phyloP scores from a whole-genome alignment of 495 filamentous ascomycete species.

The Neurospora sp. region DNA sequence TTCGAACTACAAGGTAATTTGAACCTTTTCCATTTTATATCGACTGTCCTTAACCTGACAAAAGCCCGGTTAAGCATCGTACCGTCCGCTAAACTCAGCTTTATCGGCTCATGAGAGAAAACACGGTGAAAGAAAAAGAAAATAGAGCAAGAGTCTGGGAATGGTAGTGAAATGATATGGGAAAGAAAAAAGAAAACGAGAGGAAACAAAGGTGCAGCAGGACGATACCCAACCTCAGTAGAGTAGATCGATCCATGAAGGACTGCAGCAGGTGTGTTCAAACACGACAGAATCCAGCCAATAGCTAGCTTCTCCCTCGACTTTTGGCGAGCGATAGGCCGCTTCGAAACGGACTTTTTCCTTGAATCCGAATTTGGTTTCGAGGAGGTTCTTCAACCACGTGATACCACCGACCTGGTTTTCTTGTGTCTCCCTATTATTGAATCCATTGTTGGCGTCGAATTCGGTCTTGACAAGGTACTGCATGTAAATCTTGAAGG shows the following conservation, averaged over 20 bases:
- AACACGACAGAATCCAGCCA: slow-evolving; percentile 22
- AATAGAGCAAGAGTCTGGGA: neutral
- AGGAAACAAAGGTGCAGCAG: neutral
- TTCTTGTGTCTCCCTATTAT: slow-evolving; percentile 6
- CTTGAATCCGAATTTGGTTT: slow-evolving; percentile 14
- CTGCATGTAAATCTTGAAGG: slow-evolving; percentile 17
- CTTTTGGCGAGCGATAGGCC: slow-evolving; percentile 7
- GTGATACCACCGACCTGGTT: slow-evolving; percentile 12
- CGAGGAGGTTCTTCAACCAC: slow-evolving; percentile 20
- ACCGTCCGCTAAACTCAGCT: neutral
- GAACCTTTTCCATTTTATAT: neutral
- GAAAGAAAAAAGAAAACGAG: neutral
- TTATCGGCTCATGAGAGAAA: neutral
- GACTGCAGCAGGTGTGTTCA: slow-evolving; percentile 16
- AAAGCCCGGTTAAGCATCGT: neutral
- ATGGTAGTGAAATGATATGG: neutral
- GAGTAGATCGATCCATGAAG: neutral
- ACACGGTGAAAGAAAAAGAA: neutral
- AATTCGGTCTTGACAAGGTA: slow-evolving; percentile 14
- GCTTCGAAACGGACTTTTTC: slow-evolving; percentile 11
- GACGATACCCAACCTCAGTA: neutral
- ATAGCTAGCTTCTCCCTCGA: neutral
- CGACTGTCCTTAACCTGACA: neutral
- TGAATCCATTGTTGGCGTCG: neutral
- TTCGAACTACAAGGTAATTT: neutral